Conservation (phyloP, 176 grass and related monocot genomes). For the Oryza rufipogon region DNA sequence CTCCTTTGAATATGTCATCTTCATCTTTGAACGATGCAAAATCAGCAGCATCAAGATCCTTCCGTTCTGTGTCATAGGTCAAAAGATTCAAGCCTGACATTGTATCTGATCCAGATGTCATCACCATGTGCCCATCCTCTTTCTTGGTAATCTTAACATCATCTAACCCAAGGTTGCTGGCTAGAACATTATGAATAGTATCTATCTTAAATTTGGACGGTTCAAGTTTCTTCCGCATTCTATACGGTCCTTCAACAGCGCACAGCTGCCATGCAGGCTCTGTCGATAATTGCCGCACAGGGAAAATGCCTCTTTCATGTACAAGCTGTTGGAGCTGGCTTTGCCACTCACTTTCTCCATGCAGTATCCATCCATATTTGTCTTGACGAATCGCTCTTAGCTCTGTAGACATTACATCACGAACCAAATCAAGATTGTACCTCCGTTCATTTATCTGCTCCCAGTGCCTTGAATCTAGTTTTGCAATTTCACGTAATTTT, state of each 20-base stretch:
- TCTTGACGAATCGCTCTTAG: constrained; percentile 95
- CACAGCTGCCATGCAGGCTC: constrained; percentile 88
- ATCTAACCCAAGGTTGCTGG: constrained; percentile 56
- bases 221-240: constrained; percentile 98
- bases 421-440: constrained; percentile 78
- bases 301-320: constrained; percentile 96
- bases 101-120: constrained; percentile 72
- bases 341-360: constrained; percentile 98
- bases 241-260: constrained; percentile 93
- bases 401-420: constrained; percentile 92
- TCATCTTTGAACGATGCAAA: constrained; percentile 72
- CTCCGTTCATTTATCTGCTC: constrained; percentile 89
- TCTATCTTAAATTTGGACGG: constrained; percentile 85
- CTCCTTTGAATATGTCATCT: constrained; percentile 69
- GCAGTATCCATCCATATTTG: constrained; percentile 99
- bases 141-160: constrained; percentile 51
- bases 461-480: constrained; percentile 75
- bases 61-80: constrained; percentile 58
- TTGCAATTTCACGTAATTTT: constrained; percentile 76
- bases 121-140: constrained; percentile 58
- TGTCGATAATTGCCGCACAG: constrained; percentile 59
- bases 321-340: constrained; percentile 91
- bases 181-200: constrained; percentile 91
- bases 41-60: constrained; percentile 62
- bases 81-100: constrained; percentile 83